phyloP scores from a whole-genome alignment of 208 protist genomes.

The Herpetomonas samuelpessoai region DNA sequence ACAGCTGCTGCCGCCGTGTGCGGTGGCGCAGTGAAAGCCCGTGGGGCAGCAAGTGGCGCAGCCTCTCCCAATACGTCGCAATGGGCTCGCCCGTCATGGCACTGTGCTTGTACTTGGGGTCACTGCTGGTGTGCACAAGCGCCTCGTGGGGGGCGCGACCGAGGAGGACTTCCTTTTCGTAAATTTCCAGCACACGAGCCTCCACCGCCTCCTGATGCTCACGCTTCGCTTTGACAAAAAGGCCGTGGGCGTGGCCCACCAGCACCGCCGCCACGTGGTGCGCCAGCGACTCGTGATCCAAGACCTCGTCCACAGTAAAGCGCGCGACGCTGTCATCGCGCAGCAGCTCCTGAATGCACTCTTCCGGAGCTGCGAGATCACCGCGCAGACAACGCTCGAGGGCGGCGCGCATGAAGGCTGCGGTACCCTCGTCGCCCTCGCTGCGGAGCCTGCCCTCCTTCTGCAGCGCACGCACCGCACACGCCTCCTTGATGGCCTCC shows the following conservation, averaged over 20 bases:
- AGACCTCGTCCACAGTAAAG: background rate
- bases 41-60: conserved; percentile 45
- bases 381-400: conserved; percentile 3
- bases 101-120: conserved; percentile 11
- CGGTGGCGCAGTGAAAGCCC: conserved; percentile 33
- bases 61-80: conserved; percentile 46
- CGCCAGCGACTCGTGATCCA: conserved; percentile 1
- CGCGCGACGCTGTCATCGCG: background rate
- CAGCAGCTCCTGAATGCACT: background rate
- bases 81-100: conserved; percentile 15
- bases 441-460: background rate
- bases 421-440: conserved; percentile 4
- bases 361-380: background rate
- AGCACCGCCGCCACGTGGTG: conserved; percentile 1
- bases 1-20: conserved; percentile 40
- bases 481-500: conserved; percentile 23
- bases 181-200: background rate
- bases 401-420: conserved; percentile 3
- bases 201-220: conserved; percentile 2
- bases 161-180: conserved; percentile 9
- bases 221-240: background rate
- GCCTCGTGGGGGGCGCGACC: conserved; percentile 11
- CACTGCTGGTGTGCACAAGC: conserved; percentile 3
- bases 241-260: conserved; percentile 2
- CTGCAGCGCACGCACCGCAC: conserved; percentile 15